Evolutionary conservation across 1,139 yeast species (phyloP), one percentile per base, ranked within the genome.

Genomic region (Lizanozyma gosingica): DNA sequence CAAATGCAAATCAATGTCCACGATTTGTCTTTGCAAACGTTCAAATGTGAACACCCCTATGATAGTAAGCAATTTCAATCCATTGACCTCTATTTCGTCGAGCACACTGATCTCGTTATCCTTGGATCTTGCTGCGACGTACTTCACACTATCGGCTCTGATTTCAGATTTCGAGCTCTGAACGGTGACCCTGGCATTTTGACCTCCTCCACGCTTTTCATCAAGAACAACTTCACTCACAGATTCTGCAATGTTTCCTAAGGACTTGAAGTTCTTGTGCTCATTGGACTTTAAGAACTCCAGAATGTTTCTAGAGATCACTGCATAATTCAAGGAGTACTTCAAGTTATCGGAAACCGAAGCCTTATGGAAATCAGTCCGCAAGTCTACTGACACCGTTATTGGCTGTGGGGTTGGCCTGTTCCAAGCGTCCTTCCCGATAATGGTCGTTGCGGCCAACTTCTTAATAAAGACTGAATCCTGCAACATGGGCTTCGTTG

Each of bases 41-140:
- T 92, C 98, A 60, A 88, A 85, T 1, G 90, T 83, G 62, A 87
- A 90, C 6, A 92, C 94, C 2, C 98, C 98, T 49, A 92, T 84
- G 35, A 88, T 71, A 0, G 96, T 83, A 39, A 83, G 71, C 22
- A 85, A 60, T 41, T 74, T 70, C 39, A 90, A 62, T 14, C 75
- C 73, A 22, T 66, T 65, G 33, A 83, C 73, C 27, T 55, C 57
- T 4, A 83, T 65, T 9, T 52, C 48, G 49, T 78, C 85, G 2
- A 46, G 41, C 2, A 43, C 43, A 4, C 43, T 44, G 2, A 47
- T 41, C 14, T 47, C 50, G 6, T 48, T 11, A 40, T 40, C 33
- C 22, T 48, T 45, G 38, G 40, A 40, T 52, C 58, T 52, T 33
- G 51, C 49, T 40, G 64, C 53, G 4, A 58, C 56, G 41, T 72